phyloP scores from a whole-genome alignment of 2,329 filamentous ascomycete genomes.

The Chaetothyriales sp. region DNA sequence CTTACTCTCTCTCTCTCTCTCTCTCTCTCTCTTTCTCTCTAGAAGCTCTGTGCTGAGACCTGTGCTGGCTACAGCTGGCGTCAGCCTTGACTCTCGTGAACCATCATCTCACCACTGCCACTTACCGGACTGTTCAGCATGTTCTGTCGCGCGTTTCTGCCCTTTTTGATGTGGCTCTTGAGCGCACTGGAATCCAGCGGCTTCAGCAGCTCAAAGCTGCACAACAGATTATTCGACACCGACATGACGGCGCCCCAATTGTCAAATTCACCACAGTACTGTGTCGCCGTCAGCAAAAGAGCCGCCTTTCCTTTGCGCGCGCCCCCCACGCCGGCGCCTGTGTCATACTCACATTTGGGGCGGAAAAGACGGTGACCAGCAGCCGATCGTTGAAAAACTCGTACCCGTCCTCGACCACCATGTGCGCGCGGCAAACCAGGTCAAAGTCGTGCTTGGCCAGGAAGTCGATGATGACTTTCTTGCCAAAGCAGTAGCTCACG shows the following conservation, averaged over 20 bases:
- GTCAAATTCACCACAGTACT: constrained; percentile 98
- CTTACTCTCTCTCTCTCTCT: too few relatives aligned
- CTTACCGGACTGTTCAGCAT: constrained; percentile 93
- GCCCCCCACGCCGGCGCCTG: background rate
- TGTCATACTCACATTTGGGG: constrained; percentile 65
- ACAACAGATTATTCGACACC: constrained; percentile 81
- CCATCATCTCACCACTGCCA: constrained; percentile 19
- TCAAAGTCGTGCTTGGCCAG: constrained; percentile 91
- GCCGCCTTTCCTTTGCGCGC: too few relatives aligned
- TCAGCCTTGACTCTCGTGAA: constrained; percentile 3
- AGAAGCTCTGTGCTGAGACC: constrained; percentile 33
- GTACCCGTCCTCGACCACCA: constrained; percentile 98
- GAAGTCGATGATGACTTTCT: constrained; percentile 96
- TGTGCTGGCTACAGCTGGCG: constrained; percentile 25
- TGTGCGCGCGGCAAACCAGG: constrained; percentile 89
- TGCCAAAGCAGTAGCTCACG: constrained; percentile 96
- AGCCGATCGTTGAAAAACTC: constrained; percentile 96
- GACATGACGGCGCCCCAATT: constrained; percentile 99
- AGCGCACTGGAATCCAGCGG: constrained; percentile 89
- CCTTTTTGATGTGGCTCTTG: constrained; percentile 98
- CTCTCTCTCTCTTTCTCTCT: too few relatives aligned
- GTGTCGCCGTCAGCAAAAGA: constrained; percentile 3
- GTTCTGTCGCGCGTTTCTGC: constrained; percentile 81
- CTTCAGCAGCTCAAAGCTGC: constrained; percentile 93
- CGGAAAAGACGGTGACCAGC: constrained; percentile 91